Evolutionary conservation across 1,284 basidiomycete species (phyloP).

Genomic region (Leccinum huronense): DNA sequence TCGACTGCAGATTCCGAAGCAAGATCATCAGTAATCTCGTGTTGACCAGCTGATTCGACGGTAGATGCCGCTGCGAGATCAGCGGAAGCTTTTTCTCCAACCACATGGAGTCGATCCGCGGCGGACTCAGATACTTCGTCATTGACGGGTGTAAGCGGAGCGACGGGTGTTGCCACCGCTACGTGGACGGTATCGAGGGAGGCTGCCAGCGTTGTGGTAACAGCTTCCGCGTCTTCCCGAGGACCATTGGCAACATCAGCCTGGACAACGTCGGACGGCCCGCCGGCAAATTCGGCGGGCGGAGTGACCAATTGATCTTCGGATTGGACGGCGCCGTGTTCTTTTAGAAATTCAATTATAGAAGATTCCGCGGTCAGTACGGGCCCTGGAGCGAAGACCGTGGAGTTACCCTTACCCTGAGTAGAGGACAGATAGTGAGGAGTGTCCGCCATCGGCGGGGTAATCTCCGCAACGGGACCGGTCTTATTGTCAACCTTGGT

Average conservation of each 20-base stretch:
- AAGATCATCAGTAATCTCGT: constrained; percentile 13
- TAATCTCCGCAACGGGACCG: not conserved
- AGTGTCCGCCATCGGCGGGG: constrained; percentile 10
- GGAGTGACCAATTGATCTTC: constrained; percentile 1
- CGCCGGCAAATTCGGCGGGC: not conserved
- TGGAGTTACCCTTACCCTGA: constrained; percentile 4
- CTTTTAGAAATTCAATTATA: not conserved
- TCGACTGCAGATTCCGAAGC: not conserved
- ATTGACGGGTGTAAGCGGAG: constrained; percentile 4
- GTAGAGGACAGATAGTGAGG: not conserved
- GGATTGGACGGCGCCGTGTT: not conserved
- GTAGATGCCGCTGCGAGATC: constrained; percentile 12
- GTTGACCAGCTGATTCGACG: constrained; percentile 10
- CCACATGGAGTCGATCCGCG: constrained; percentile 10
- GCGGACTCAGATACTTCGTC: constrained; percentile 1
- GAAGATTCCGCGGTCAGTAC: not conserved
- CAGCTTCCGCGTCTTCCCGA: constrained; percentile 6
- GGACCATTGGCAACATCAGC: constrained; percentile 5
- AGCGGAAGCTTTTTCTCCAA: constrained; percentile 10
- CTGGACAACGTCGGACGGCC: constrained; percentile 6
- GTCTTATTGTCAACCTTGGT: not conserved
- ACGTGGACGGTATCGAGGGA: constrained; percentile 8
- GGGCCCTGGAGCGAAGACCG: constrained; percentile 1
- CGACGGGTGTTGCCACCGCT: constrained; percentile 1
- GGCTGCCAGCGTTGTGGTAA: constrained; percentile 6